Conservation (phyloP, 495 filamentous ascomycete genomes). For the Podospora pseudopauciseta region DNA sequence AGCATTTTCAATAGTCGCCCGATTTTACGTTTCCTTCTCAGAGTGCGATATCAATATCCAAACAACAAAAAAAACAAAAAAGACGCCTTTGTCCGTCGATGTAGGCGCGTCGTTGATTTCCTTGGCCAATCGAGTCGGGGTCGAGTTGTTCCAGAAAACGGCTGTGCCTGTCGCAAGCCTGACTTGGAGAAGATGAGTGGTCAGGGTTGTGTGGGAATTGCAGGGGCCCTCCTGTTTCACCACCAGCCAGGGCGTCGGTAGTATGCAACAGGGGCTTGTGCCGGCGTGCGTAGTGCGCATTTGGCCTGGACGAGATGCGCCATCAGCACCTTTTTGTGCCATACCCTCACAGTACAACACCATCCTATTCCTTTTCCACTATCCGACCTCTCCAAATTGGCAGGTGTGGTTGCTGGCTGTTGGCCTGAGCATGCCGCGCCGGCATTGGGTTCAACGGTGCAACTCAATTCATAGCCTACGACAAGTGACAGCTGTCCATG, state of each 20-base stretch:
- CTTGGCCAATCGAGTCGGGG: constrained; percentile 23
- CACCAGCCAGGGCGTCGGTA: constrained; percentile 35
- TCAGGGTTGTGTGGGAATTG: constrained; percentile 33
- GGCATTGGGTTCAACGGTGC: not conserved
- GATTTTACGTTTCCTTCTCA: not conserved
- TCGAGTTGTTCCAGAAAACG: constrained; percentile 38
- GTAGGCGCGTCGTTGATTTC: constrained; percentile 8
- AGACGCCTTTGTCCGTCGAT: not conserved
- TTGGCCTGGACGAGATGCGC: constrained; percentile 10
- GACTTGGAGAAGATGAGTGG: constrained; percentile 26
- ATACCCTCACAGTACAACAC: not conserved
- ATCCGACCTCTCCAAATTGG: not conserved
- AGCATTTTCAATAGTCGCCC: not conserved
- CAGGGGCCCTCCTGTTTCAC: constrained; percentile 40
- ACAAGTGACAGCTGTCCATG: not conserved
- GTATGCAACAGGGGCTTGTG: constrained; percentile 33
- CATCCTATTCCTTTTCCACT: not conserved
- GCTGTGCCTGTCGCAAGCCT: constrained; percentile 33
- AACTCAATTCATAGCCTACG: not conserved
- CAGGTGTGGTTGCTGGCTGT: too few species aligned
- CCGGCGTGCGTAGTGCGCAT: constrained; percentile 31
- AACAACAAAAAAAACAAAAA: not conserved
- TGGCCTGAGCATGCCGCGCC: too few species aligned
- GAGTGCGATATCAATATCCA: not conserved
- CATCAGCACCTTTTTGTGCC: not conserved